A percentile compares a stretch with the other conserved stretches of the same genome.
phyloP scores from a whole-genome alignment of 2,329 filamentous ascomycete genomes.

The Colletotrichum acutatum region DNA sequence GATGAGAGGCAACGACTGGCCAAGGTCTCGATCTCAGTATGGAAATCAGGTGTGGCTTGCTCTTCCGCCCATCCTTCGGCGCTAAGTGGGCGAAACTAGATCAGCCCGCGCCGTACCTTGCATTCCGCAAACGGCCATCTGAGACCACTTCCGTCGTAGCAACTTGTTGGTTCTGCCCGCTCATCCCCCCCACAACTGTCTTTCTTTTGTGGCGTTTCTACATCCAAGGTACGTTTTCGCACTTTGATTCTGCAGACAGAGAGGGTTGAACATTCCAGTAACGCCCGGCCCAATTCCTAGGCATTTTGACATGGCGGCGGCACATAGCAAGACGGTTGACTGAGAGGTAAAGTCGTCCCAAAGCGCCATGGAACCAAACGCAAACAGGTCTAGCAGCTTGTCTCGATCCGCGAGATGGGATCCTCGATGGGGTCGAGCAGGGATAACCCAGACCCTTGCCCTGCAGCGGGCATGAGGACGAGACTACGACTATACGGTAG shows the following conservation, averaged over 20 bases:
- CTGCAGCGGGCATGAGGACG: conserved; percentile 17
- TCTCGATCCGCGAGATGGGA: conserved; percentile 22
- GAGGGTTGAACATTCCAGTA: not conserved
- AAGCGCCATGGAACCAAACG: conserved; percentile 18
- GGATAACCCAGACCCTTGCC: conserved; percentile 15
- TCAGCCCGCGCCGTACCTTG: conserved; percentile 26
- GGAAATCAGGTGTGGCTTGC: conserved; percentile 33
- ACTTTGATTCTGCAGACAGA: not conserved
- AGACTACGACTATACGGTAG: conserved; percentile 10
- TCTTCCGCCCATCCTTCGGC: conserved; percentile 18
- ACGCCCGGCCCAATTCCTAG: not conserved
- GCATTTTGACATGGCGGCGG: conserved; percentile 12
- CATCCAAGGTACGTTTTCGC: conserved; percentile 12
- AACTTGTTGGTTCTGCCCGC: not conserved
- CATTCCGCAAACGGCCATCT: conserved; percentile 30
- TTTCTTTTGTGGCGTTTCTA: conserved; percentile 7
- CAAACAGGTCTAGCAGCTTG: conserved; percentile 26
- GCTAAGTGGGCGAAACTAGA: conserved; percentile 17
- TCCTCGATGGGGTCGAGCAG: conserved; percentile 9
- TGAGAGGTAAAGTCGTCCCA: not conserved
- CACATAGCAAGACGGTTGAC: not conserved
- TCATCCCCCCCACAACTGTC: conserved; percentile 11
- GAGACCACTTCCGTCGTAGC: conserved; percentile 9
- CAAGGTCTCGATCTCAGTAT: conserved; percentile 6
- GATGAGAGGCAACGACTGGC: not conserved